Percentiles rank a stretch among this genome's conserved stretches.
Evolutionary conservation across 1,284 basidiomycete genomes (phyloP).

Genomic region (Ceratobasidium sp.): DNA sequence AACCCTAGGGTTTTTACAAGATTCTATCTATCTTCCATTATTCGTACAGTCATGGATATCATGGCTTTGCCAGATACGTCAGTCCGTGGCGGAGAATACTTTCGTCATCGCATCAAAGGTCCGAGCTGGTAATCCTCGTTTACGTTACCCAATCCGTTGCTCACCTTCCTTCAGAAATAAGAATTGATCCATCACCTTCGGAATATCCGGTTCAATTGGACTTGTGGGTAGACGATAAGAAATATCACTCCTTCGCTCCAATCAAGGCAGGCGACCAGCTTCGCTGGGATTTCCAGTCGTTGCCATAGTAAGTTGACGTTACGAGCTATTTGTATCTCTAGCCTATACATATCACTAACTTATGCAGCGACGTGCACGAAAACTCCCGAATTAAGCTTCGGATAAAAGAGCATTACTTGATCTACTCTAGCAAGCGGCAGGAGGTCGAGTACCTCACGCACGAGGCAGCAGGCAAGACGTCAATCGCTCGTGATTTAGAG

Average conservation of each 20-base stretch:
- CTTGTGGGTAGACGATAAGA: background rate
- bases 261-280: background rate
- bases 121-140: background rate
- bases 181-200: background rate
- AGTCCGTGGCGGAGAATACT: too few species aligned
- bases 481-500: too few species aligned
- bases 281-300: background rate
- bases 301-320: background rate
- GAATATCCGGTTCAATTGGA: background rate
- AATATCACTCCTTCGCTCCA: background rate
- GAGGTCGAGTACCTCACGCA: too few species aligned
- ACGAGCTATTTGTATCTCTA: too few species aligned
- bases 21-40: too few species aligned
- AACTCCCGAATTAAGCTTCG: background rate
- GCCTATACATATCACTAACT: background rate
- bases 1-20: too few species aligned
- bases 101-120: background rate
- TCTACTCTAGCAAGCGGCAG: too few species aligned
- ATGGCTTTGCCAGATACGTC: too few species aligned
- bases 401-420: constrained; percentile 2
- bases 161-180: background rate
- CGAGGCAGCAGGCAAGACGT: too few species aligned
- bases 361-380: background rate
- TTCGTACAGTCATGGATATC: too few species aligned
- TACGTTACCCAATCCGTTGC: background rate